Percentiles rank a stretch among this genome's conserved stretches.
phyloP scores from a whole-genome alignment of 208 protist species.

The Blechomonas ayalai region DNA sequence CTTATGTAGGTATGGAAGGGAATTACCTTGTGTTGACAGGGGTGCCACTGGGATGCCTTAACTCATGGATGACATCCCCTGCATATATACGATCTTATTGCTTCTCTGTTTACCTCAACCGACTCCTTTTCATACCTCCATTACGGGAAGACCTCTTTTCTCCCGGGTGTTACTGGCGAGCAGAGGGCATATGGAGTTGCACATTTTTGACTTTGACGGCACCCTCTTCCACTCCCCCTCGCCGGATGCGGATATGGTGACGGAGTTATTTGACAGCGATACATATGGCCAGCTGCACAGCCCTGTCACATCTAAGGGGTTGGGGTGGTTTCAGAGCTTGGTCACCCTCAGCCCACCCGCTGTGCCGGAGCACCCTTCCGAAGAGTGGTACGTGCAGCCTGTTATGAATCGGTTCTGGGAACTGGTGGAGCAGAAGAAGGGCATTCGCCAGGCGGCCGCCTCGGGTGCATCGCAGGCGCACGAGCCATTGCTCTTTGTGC shows the following conservation, averaged over 20 bases:
- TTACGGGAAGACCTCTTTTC: too few relatives aligned
- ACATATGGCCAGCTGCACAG: conserved; percentile 22
- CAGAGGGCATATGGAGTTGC: conserved; percentile 32
- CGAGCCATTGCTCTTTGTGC: conserved; percentile 37
- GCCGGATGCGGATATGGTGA: conserved; percentile 9
- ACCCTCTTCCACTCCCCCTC: conserved; percentile 73
- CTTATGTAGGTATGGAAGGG: too few relatives aligned
- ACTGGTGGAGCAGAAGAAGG: conserved; percentile 4
- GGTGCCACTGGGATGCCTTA: too few relatives aligned
- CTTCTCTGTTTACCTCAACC: too few relatives aligned
- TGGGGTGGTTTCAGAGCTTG: conserved; percentile 79
- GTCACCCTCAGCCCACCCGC: conserved; percentile 50
- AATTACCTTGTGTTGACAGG: too few relatives aligned
- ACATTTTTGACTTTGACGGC: conserved; percentile 86
- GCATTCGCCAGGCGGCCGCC: background rate
- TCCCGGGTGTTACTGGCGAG: too few relatives aligned
- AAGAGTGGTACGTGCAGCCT: conserved; percentile 32
- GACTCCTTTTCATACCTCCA: too few relatives aligned
- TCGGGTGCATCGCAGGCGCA: background rate
- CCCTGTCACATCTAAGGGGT: conserved; percentile 30
- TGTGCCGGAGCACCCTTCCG: conserved; percentile 33
- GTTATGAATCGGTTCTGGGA: conserved; percentile 10
- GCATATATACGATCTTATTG: too few relatives aligned
- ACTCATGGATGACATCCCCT: too few relatives aligned
- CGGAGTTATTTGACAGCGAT: too few relatives aligned